Percentiles rank a stretch among this genome's conserved stretches.
These are phyloP conservation scores for Brassica carinata DNA, from an alignment of 345 rosid genomes.

Conservation along the genomic window DNA sequence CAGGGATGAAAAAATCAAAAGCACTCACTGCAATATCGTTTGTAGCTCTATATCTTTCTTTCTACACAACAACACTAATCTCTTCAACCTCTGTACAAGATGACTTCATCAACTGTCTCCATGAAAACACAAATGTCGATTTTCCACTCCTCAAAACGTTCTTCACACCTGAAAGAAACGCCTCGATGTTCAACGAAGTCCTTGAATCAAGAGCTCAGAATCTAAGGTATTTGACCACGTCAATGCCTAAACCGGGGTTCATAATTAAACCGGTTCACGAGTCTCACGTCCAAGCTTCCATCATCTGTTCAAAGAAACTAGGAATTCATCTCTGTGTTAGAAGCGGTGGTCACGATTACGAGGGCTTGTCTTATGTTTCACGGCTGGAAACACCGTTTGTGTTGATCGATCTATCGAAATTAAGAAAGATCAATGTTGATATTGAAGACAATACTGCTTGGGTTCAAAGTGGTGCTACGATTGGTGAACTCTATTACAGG, in stretches of 20 bases:
- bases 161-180: constrained; percentile 35
- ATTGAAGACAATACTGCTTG: constrained; percentile 50
- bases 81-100: constrained; percentile 33
- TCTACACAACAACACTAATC: neutral
- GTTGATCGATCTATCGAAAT: constrained; percentile 50
- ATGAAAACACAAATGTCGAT: constrained; percentile 34
- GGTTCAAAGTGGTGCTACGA: constrained; percentile 67
- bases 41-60: neutral
- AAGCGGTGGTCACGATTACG: constrained; percentile 71
- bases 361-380: constrained; percentile 59
- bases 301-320: constrained; percentile 51
- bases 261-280: constrained; percentile 52
- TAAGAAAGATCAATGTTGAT: constrained; percentile 50
- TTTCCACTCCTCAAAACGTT: constrained; percentile 27
- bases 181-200: constrained; percentile 42
- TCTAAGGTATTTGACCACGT: constrained; percentile 39
- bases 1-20: neutral
- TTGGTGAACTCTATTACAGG: constrained; percentile 43
- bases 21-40: neutral
- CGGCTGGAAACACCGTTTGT: constrained; percentile 51
- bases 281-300: constrained; percentile 60
- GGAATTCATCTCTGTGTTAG: constrained; percentile 51
- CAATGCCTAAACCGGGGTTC: constrained; percentile 56
- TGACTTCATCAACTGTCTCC: constrained; percentile 46
- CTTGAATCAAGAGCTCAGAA: constrained; percentile 53